Percentiles rank a stretch among this genome's conserved stretches.
Conservation (phyloP, 306 rosid species). For the Coriaria nepalensis region DNA sequence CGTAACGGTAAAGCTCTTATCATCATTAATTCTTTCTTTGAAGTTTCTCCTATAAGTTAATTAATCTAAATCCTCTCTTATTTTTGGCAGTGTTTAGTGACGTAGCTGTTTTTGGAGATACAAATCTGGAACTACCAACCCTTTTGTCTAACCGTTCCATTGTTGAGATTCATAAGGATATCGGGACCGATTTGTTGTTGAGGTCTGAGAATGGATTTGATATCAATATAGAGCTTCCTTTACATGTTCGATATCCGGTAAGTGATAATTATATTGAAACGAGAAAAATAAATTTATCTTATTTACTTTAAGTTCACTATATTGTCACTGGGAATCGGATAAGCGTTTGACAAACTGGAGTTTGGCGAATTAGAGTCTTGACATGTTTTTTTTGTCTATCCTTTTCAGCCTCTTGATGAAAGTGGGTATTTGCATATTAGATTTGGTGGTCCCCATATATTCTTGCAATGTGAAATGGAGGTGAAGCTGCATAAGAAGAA, state of each 20-base stretch:
- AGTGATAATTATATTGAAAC: constrained; percentile 11
- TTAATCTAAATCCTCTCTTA: too few relatives aligned
- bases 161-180: constrained; percentile 60
- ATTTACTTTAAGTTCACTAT: too few relatives aligned
- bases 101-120: constrained; percentile 88
- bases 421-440: constrained; percentile 54
- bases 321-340: too few relatives aligned
- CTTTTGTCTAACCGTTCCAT: constrained; percentile 66
- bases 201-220: constrained; percentile 14
- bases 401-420: constrained; percentile 52
- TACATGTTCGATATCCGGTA: constrained; percentile 85
- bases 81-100: too few relatives aligned
- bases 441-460: constrained; percentile 47
- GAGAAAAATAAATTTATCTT: too few relatives aligned
- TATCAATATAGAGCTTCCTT: constrained; percentile 42
- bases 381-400: neutral
- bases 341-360: too few relatives aligned
- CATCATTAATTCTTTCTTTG: constrained; percentile 4
- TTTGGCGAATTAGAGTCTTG: neutral
- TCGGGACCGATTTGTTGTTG: constrained; percentile 23
- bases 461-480: constrained; percentile 37
- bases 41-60: too few relatives aligned
- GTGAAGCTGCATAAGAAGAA: constrained; percentile 18
- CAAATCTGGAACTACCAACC: constrained; percentile 75
- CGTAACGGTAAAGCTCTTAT: constrained; percentile 41